Conservation (phyloP, 306 rosid genomes). For the Malus fusca region DNA sequence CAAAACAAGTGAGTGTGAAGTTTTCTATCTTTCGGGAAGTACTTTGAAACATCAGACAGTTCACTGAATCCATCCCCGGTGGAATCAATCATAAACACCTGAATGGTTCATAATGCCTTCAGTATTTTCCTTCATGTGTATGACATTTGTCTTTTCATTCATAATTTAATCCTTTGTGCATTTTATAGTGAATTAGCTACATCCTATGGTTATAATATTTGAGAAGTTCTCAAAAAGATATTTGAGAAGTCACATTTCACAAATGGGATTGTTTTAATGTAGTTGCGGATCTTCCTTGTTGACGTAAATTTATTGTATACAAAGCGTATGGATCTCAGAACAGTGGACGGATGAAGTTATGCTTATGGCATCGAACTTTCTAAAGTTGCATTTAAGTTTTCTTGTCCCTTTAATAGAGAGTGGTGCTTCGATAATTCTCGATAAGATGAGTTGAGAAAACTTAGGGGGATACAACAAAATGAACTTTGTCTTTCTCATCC, state of each 20-base stretch:
- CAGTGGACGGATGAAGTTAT: background rate
- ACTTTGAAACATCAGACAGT: background rate
- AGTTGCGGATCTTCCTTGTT: background rate
- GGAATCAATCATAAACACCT: background rate
- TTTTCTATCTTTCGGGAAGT: background rate
- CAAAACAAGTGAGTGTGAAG: background rate
- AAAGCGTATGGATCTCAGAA: background rate
- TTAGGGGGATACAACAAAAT: background rate
- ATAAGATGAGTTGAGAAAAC: background rate
- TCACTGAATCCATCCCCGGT: background rate
- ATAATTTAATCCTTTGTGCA: background rate
- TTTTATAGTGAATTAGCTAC: background rate
- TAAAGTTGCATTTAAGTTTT: background rate
- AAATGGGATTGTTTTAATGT: background rate
- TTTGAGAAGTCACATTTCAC: background rate
- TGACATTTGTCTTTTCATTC: background rate
- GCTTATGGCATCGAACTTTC: background rate
- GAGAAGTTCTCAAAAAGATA: background rate
- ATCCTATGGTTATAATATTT: background rate
- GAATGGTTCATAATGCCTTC: background rate
- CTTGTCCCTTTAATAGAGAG: background rate
- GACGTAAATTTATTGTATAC: background rate
- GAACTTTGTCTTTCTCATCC: too few relatives aligned
- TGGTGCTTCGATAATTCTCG: background rate
- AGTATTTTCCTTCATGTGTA: background rate